A percentile compares a stretch with the other conserved stretches of the same genome.
These are phyloP conservation scores for Sechiopsis laciniata DNA, from an alignment of 306 rosid species.

Conservation along the genomic window DNA sequence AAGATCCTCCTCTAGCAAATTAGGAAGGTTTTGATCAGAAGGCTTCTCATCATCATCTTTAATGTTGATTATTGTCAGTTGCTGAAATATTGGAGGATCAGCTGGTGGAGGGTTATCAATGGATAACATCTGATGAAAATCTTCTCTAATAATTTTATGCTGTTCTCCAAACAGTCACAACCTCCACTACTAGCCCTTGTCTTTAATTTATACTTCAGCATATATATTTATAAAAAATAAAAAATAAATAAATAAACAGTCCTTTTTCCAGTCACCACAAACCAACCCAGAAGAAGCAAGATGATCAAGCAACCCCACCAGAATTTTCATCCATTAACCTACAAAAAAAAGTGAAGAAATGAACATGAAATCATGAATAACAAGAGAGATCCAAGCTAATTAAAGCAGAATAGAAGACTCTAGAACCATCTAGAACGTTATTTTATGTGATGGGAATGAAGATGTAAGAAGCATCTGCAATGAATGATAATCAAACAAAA, in stretches of 20 bases:
- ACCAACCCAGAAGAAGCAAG: slow-evolving; percentile 11
- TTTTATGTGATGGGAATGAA: slow-evolving; percentile 44
- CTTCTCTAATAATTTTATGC: slow-evolving; percentile 46
- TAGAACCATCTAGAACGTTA: slow-evolving; percentile 32
- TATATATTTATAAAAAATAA: slow-evolving; percentile 18
- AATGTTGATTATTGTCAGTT: slow-evolving; percentile 25
- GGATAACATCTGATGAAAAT: slow-evolving; percentile 65
- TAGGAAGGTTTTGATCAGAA: slow-evolving; percentile 26
- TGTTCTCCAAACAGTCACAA: slow-evolving; percentile 44
- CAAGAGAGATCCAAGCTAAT: slow-evolving; percentile 24
- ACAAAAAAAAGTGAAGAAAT: slow-evolving; percentile 24
- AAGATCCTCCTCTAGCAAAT: slow-evolving; percentile 36
- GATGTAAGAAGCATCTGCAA: slow-evolving; percentile 12
- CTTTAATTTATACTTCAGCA: slow-evolving; percentile 51
- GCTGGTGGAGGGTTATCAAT: slow-evolving; percentile 44
- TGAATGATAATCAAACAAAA: slow-evolving; percentile 24
- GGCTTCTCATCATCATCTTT: slow-evolving; percentile 29
- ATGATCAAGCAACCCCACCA: slow-evolving; percentile 28
- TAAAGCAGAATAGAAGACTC: slow-evolving; percentile 22
- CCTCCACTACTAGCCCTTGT: slow-evolving; percentile 31
- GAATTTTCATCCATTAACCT: slow-evolving; percentile 36
- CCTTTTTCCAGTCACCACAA: slow-evolving; percentile 13
- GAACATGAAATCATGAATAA: slow-evolving; percentile 24
- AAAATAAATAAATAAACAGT: too few relatives aligned
- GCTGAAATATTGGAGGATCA: slow-evolving; percentile 35